Percentiles rank a stretch among this genome's conserved stretches.
These are phyloP conservation scores for Diddensiella transvaalensis DNA, from an alignment of 805 yeast genomes.

Conservation along the genomic window DNA sequence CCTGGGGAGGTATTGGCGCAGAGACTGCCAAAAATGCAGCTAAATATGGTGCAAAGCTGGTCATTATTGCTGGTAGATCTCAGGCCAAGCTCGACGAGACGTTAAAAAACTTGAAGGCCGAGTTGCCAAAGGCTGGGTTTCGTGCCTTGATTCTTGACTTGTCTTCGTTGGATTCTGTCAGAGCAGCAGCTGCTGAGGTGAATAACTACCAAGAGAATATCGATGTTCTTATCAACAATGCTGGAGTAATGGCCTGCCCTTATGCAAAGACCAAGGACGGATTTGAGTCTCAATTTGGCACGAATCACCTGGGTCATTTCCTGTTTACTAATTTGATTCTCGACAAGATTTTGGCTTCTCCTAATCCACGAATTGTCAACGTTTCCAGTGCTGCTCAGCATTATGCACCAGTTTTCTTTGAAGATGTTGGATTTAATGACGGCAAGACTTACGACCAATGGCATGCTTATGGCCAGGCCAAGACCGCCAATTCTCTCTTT, in stretches of 20 bases:
- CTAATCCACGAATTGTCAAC: slow-evolving; percentile 9
- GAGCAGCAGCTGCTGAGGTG: slow-evolving; percentile 13
- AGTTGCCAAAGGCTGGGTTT: slow-evolving; percentile 10
- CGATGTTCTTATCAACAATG: slow-evolving; percentile 68
- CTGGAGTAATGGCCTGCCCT: slow-evolving; percentile 77
- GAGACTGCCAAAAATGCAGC: slow-evolving; percentile 16
- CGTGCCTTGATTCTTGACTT: slow-evolving; percentile 17
- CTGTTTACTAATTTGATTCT: slow-evolving; percentile 48
- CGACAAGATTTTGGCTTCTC: slow-evolving; percentile 6
- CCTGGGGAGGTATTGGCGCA: slow-evolving; percentile 18
- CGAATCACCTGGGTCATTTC: slow-evolving; percentile 74
- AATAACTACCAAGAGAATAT: slow-evolving; percentile 31
- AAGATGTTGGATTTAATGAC: slow-evolving; percentile 10
- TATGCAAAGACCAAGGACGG: slow-evolving; percentile 58
- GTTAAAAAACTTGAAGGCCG: slow-evolving; percentile 8
- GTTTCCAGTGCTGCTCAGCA: slow-evolving; percentile 10
- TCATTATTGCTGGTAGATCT: slow-evolving; percentile 14
- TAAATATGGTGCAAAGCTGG: slow-evolving; percentile 9
- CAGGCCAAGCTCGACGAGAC: slow-evolving; percentile 9
- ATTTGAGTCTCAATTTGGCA: slow-evolving; percentile 76
- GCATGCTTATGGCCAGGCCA: slow-evolving; percentile 59
- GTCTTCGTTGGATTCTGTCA: slow-evolving; percentile 5
- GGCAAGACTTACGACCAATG: slow-evolving; percentile 10
- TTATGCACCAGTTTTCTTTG: slow-evolving; percentile 9
- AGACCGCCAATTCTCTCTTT: slow-evolving; percentile 64